Evolutionary conservation across 2,329 filamentous ascomycete genomes (phyloP).

Genomic region (Coniella vitis): DNA sequence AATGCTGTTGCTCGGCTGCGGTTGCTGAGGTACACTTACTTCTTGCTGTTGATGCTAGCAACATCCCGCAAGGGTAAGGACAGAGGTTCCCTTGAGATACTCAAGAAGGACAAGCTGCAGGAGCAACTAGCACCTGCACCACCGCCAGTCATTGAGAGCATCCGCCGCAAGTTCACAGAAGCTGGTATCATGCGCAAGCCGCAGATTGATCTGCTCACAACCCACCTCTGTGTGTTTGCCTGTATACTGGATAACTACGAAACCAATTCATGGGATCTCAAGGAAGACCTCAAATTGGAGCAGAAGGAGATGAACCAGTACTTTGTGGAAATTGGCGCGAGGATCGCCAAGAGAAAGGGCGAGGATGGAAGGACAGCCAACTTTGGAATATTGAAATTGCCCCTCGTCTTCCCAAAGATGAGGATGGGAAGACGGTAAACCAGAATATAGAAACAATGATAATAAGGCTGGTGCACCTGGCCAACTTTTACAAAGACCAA

Average conservation of each 20-base stretch:
- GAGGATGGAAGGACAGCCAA: constrained; percentile 48
- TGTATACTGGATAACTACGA: constrained; percentile 68
- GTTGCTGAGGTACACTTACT: constrained; percentile 53
- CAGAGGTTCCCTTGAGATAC: constrained; percentile 44
- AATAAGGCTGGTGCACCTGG: not conserved
- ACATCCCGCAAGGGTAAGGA: constrained; percentile 39
- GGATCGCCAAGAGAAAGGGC: constrained; percentile 52
- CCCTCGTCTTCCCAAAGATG: constrained; percentile 73
- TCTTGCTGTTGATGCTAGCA: constrained; percentile 48
- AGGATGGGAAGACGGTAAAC: constrained; percentile 24
- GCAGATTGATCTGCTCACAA: constrained; percentile 64
- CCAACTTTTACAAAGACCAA: not conserved
- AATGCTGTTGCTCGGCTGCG: constrained; percentile 47
- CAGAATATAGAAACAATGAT: constrained; percentile 17
- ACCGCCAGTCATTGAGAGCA: constrained; percentile 56
- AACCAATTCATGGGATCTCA: constrained; percentile 62
- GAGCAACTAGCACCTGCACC: constrained; percentile 51
- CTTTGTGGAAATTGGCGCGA: constrained; percentile 70
- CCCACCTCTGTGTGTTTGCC: constrained; percentile 65
- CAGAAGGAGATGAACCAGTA: constrained; percentile 65
- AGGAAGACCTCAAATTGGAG: constrained; percentile 66
- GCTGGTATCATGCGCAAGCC: constrained; percentile 60
- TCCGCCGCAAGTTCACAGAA: constrained; percentile 63
- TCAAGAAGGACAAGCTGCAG: constrained; percentile 54
- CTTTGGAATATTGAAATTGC: constrained; percentile 67